Percentiles rank a stretch among this genome's conserved stretches.
phyloP scores from a whole-genome alignment of 1,284 basidiomycete species.

The Singerocomus inundabilis region DNA sequence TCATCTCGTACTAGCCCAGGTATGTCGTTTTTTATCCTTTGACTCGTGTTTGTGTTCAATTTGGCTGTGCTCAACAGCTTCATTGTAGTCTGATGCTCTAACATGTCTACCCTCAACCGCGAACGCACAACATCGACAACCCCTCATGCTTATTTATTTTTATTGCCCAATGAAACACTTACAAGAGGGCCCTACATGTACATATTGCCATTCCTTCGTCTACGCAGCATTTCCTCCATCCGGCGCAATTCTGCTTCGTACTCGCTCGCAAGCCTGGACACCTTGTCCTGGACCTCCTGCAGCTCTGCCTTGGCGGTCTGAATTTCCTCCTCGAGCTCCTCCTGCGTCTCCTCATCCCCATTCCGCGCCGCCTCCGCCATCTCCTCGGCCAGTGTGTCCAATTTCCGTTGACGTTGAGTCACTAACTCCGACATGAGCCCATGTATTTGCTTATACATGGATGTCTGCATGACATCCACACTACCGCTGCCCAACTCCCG shows the following conservation, averaged over 20 bases:
- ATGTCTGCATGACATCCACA: conserved; percentile 37
- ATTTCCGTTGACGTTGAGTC: conserved; percentile 36
- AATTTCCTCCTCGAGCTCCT: conserved; percentile 30
- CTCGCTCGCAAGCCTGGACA: conserved; percentile 22
- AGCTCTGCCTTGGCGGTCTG: conserved; percentile 23
- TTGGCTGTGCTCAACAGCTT: no score
- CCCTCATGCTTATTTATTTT: no score
- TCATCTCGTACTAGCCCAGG: no score
- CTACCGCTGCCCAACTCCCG: conserved; percentile 35
- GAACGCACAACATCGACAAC: no score
- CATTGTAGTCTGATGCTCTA: no score
- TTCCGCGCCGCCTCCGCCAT: conserved; percentile 28
- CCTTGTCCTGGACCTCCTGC: conserved; percentile 24
- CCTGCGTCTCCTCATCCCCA: conserved; percentile 31
- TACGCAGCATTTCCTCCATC: conserved; percentile 27
- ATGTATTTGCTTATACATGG: conserved; percentile 29
- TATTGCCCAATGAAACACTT: no score
- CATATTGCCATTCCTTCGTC: conserved; percentile 4
- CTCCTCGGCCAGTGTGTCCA: conserved; percentile 27
- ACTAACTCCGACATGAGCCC: conserved; percentile 31
- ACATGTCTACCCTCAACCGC: no score
- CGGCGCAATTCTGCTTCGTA: conserved; percentile 29
- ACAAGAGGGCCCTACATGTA: not conserved
- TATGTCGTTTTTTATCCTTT: no score
- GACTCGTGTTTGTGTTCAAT: no score